Percentiles rank a stretch among this genome's conserved stretches.
These are phyloP conservation scores for Corynespora cassiicola DNA, from an alignment of 2,329 filamentous ascomycete species.

Conservation along the genomic window DNA sequence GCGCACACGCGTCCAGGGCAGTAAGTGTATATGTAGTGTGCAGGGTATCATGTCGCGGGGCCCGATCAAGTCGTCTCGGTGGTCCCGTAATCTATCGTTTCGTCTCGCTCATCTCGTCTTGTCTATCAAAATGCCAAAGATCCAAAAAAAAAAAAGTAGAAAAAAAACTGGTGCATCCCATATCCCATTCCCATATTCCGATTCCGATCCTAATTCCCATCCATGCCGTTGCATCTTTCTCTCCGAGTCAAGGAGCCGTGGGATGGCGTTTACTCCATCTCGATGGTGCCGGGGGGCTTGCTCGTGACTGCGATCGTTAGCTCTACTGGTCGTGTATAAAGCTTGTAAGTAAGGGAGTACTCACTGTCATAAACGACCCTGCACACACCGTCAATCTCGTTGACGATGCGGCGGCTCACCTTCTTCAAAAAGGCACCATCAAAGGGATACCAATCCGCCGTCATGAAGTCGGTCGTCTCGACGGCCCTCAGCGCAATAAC, in stretches of 20 bases:
- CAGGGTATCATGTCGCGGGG: constrained; percentile 25
- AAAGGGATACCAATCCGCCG: constrained; percentile 73
- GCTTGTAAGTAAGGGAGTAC: constrained; percentile 26
- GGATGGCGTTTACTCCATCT: constrained; percentile 73
- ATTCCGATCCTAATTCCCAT: too few species aligned
- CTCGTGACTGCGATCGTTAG: constrained; percentile 58
- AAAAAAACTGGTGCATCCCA: too few species aligned
- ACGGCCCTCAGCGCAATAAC: constrained; percentile 69
- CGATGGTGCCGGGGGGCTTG: constrained; percentile 75
- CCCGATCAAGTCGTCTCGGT: too few species aligned
- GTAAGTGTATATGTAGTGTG: too few species aligned
- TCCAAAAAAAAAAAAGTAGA: background rate
- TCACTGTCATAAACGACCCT: constrained; percentile 74
- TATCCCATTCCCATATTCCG: too few species aligned
- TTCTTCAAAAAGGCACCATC: constrained; percentile 68
- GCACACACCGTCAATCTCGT: constrained; percentile 75
- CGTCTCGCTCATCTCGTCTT: too few species aligned
- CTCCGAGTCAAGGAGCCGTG: too few species aligned
- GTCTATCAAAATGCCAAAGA: too few species aligned
- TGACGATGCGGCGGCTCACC: constrained; percentile 73
- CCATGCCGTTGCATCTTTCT: too few species aligned
- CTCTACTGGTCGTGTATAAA: constrained; percentile 16
- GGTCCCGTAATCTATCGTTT: constrained; percentile 23
- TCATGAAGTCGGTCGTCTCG: constrained; percentile 75
- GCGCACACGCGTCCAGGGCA: too few species aligned